Evolutionary conservation across 352 stramenopile species (phyloP), one percentile per base, ranked within the genome.

Genomic region (Phytophthora agathidicida): DNA sequence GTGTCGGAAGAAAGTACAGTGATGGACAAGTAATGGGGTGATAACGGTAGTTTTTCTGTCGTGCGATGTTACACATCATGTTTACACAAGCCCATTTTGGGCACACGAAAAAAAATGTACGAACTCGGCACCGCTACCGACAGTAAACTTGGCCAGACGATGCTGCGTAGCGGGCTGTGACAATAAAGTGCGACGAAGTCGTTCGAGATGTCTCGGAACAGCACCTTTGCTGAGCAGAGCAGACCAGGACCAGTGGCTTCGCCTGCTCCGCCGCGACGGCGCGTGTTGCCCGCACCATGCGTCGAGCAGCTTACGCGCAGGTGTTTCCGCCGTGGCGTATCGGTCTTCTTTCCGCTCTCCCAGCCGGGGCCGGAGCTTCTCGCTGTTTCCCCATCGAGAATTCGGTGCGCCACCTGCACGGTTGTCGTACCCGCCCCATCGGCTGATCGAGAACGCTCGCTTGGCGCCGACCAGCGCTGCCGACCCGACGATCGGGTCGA

Each of bases 401-500:
- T 68, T 65, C 45, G 44, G 45, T 68, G 50, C 48, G 49, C 32
- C 41, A n/a, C 13, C 23, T 38, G 23, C 13, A 35, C 7, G 24
- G 26, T 51, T 68, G 51, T 68, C 50, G 52, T 59, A 68, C 58
- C 42, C 19, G 17, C 19, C 27, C 48, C 57, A 66, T 66, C 51
- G 51, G 53, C 46, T 63, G 43, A 56, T 63, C 47, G 26, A 28
- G 27, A 48, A 26, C 16, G n/a, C 37, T 13, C 7, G 38, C 46
- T 22, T 43, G 5, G 5, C 26, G 7, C 24, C 28, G 24, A 36
- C 23, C 19, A 33, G n/a, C 16, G 49, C 14, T n/a, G 38, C 20
- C 56, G 56, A 64, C 22, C 39, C 24, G 28, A 64, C 56, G 48
- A 65, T 49, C 36, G 20, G 44, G 28, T 28, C 38, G n/a, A n/a